Evolutionary conservation across 257 asterid genomes (phyloP).

Genomic region (Primulina tabacum): DNA sequence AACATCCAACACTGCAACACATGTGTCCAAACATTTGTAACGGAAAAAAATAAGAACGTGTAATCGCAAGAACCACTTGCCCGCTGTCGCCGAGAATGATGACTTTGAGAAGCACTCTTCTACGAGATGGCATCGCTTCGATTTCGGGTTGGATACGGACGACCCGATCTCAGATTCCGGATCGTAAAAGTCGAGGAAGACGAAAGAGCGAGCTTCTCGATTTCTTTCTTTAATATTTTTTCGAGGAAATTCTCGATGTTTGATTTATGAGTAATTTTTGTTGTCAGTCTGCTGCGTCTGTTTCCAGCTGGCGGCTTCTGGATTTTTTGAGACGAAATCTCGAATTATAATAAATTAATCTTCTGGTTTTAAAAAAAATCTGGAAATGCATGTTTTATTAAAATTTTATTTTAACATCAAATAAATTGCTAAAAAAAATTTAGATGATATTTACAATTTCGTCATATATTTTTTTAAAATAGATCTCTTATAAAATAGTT

Average conservation of each 20-base stretch:
- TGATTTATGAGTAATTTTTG: no score
- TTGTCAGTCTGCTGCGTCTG: background rate
- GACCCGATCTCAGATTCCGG: constrained; percentile 33
- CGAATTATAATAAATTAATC: no score
- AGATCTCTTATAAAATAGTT: no score
- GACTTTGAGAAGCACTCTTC: constrained; percentile 97
- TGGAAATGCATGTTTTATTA: no score
- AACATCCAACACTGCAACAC: constrained; percentile 1
- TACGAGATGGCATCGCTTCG: constrained; percentile 75
- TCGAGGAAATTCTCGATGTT: no score
- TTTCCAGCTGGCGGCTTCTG: background rate
- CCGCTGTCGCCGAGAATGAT: constrained; percentile 99
- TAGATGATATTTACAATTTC: no score
- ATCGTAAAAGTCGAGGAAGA: background rate
- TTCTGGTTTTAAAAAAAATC: no score
- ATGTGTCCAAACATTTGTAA: background rate
- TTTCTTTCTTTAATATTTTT: no score
- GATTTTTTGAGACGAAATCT: background rate
- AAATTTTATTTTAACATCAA: no score
- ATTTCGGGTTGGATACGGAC: constrained; percentile 17
- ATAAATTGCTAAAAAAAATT: no score
- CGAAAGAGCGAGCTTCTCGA: background rate
- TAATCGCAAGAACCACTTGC: constrained; percentile 31
- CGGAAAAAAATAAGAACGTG: background rate
- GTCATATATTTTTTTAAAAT: no score